Percentiles rank a stretch among this genome's conserved stretches.
Conservation (phyloP, 2,329 filamentous ascomycete genomes). For the Epichloe brachyelytri region DNA sequence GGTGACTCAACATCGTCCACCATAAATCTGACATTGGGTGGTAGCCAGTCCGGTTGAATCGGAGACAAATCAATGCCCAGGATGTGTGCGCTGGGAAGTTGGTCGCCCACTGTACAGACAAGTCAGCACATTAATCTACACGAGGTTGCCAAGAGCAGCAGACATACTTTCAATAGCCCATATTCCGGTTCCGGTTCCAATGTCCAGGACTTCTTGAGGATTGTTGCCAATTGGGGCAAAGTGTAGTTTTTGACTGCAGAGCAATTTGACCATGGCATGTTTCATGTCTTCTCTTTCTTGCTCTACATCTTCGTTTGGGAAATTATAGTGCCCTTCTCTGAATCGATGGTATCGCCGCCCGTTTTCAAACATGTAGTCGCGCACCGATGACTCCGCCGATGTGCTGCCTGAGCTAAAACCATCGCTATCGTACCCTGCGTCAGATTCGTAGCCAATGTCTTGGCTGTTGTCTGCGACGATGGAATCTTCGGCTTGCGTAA, state of each 20-base stretch:
- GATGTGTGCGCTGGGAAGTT: slow-evolving; percentile 29
- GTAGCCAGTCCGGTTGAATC: slow-evolving; percentile 38
- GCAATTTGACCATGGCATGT: slow-evolving; percentile 36
- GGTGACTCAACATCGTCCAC: slow-evolving; percentile 44
- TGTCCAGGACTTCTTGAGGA: slow-evolving; percentile 39
- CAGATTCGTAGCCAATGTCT: slow-evolving; percentile 14
- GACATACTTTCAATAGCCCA: slow-evolving; percentile 43
- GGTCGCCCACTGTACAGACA: slow-evolving; percentile 29
- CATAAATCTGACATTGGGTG: slow-evolving; percentile 42
- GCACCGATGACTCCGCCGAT: slow-evolving; percentile 26
- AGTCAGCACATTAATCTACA: background rate
- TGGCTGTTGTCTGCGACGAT: slow-evolving; percentile 22
- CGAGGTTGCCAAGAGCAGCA: background rate
- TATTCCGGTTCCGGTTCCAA: slow-evolving; percentile 45
- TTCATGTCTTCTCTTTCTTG: slow-evolving; percentile 47
- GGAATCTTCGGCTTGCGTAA: slow-evolving; percentile 22
- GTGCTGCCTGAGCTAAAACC: slow-evolving; percentile 23
- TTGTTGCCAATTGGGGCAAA: slow-evolving; percentile 36
- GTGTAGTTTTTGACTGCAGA: slow-evolving; percentile 35
- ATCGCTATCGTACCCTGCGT: slow-evolving; percentile 26
- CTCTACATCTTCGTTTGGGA: slow-evolving; percentile 48
- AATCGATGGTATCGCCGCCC: slow-evolving; percentile 46
- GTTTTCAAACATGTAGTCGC: slow-evolving; percentile 42
- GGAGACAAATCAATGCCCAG: slow-evolving; percentile 33
- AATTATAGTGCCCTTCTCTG: slow-evolving; percentile 40